Evolutionary conservation across 257 asterid genomes (phyloP).

Genomic region (Perilla frutescens): DNA sequence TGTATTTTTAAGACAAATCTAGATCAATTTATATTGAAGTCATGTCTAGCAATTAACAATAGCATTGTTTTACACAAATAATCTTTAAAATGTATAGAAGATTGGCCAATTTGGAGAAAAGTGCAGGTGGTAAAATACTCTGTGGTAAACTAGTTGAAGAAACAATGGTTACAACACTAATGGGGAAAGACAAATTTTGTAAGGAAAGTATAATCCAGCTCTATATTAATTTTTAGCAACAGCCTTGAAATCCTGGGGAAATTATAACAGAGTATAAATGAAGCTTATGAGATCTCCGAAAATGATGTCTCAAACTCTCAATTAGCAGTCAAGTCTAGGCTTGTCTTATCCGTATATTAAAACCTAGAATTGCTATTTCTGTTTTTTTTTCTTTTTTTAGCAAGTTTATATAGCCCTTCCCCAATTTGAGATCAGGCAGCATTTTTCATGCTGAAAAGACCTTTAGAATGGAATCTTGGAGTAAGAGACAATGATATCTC

Average conservation of each 20-base stretch:
- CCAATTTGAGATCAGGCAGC: neutral
- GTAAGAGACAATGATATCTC: neutral
- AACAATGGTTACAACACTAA: conserved; percentile 4
- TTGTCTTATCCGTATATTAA: conserved; percentile 9
- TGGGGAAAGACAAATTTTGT: neutral
- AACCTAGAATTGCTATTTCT: neutral
- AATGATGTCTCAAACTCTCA: neutral
- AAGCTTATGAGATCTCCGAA: neutral
- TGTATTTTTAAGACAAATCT: conserved; percentile 16
- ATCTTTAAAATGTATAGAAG: neutral
- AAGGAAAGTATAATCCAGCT: conserved; percentile 13
- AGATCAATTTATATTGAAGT: neutral
- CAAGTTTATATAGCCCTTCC: neutral
- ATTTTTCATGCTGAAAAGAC: conserved; percentile 12
- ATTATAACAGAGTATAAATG: neutral
- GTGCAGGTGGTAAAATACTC: neutral
- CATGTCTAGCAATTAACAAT: conserved; percentile 12
- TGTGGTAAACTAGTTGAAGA: neutral
- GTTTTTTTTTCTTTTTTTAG: neutral
- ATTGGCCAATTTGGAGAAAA: neutral
- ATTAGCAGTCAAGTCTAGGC: neutral
- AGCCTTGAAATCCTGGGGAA: neutral
- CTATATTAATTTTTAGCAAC: conserved; percentile 7
- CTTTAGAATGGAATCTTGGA: conserved; percentile 5
- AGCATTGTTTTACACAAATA: neutral